Evolutionary conservation across 441 rosid species (phyloP), one percentile per base, ranked within the genome.

Genomic region (Erodium chrysanthum): DNA sequence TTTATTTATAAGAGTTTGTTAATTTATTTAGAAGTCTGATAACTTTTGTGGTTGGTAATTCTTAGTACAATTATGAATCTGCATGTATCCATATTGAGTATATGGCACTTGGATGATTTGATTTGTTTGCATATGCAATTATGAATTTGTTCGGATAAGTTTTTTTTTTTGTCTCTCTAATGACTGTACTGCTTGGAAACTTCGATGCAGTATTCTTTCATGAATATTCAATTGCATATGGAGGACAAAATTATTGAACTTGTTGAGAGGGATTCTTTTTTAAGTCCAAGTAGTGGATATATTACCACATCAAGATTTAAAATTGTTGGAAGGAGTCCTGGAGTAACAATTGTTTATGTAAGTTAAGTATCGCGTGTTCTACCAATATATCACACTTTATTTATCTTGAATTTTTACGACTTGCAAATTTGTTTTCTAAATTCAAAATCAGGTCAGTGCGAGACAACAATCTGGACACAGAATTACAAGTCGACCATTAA

Each of bases 291-390:
- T 70, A 79, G 76, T 76, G 85, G 81, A 71, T 70, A 71, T 82
- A 68, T 85, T 69, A 68, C 63, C 60, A 65, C 78, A 52, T 75
- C 84, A 56, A 79, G 78, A 66, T 91, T 88, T 69, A 84, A 79
- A 77, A 81, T 94, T 65, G 74, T 77, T 63, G 98, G 86, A 60
- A 89, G 83, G 81, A 78, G 75, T 73, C 85, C 91, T 35, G 98
- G 98, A 68, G 70, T 89, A 70, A 91, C 98, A 60, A 84, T 83
- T 73, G 85, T 94, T 70, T 81, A 83, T 82, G 98, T 94, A 78
- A 70, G 96, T 81, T 73, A 65, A 42, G 75, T 68, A 70, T 68
- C 71, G 72, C 52, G 64, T 27, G 63, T 29, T 44, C 23, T 73
- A 66, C 40, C 35, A 42, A 15, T 68, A 3, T 70, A 31, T 37